These are phyloP conservation scores for Deinandra increscens DNA, from an alignment of 129 eudicot species.

Conservation along the genomic window DNA sequence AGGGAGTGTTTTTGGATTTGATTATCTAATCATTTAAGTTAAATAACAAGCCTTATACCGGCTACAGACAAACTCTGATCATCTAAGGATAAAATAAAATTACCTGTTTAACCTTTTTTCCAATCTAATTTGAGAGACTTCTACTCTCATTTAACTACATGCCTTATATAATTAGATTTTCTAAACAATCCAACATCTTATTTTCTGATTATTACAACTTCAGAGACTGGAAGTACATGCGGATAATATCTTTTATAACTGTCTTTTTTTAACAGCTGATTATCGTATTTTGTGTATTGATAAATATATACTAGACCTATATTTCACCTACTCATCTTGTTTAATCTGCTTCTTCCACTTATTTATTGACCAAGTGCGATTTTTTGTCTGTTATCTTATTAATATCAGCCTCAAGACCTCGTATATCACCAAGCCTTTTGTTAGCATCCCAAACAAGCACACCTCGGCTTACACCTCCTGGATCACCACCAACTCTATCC, in stretches of 20 bases:
- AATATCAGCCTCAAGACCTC: slow-evolving; percentile 57
- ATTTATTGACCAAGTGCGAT: neutral
- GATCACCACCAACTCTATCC: slow-evolving; percentile 79
- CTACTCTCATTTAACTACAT: neutral
- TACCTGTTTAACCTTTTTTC: neutral
- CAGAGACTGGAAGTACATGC: neutral
- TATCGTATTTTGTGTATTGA: neutral
- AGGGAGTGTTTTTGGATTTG: slow-evolving; percentile 17
- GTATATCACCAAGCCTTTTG: slow-evolving; percentile 60
- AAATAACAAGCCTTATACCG: neutral
- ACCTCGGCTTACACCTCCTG: slow-evolving; percentile 87
- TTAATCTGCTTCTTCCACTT: neutral
- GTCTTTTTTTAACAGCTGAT: neutral
- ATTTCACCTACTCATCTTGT: neutral
- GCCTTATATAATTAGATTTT: neutral
- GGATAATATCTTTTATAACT: neutral
- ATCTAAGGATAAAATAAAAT: too few relatives aligned
- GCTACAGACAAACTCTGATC: neutral
- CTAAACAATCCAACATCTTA: neutral
- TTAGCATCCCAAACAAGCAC: slow-evolving; percentile 83
- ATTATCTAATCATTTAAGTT: neutral
- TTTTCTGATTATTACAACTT: neutral
- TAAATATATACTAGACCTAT: neutral
- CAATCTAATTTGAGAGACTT: neutral
- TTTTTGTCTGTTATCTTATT: slow-evolving; percentile 8